Evolutionary conservation across 208 protist species (phyloP).

Genomic region (Trypanosoma scelopori): DNA sequence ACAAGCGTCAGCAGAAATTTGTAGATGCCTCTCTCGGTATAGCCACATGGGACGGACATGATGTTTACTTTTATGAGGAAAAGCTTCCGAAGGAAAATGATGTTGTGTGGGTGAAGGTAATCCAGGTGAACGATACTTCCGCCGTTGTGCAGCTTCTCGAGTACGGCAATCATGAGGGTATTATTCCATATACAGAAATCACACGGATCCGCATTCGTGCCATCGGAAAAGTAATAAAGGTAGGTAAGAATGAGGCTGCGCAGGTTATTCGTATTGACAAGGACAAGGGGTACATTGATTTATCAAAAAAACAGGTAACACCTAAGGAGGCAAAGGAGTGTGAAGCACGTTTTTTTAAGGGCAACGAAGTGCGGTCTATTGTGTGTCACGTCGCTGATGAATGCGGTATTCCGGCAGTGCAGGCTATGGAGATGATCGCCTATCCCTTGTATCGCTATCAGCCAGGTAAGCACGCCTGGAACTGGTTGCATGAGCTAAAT

Average conservation of each 20-base stretch:
- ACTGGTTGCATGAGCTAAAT: constrained; percentile 79
- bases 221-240: constrained; percentile 98
- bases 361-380: constrained; percentile 96
- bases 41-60: constrained; percentile 74
- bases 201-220: constrained; percentile 97
- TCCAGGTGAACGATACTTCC: constrained; percentile 91
- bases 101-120: constrained; percentile 97
- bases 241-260: constrained; percentile 95
- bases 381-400: constrained; percentile 95
- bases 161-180: constrained; percentile 98
- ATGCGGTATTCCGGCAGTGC: constrained; percentile 55
- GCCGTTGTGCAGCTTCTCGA: constrained; percentile 96
- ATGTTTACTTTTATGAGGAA: constrained; percentile 72
- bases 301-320: constrained; percentile 97
- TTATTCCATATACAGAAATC: constrained; percentile 98
- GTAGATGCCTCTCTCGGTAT: constrained; percentile 69
- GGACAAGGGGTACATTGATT: constrained; percentile 99
- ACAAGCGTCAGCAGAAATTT: constrained; percentile 84
- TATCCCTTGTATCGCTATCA: constrained; percentile 95
- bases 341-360: constrained; percentile 95
- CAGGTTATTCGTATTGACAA: constrained; percentile 98
- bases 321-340: constrained; percentile 93
- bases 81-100: constrained; percentile 95
- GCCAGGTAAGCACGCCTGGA: constrained; percentile 73
- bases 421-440: constrained; percentile 93